These are phyloP conservation scores for Boletus vinaceobasis DNA, from an alignment of 768 basidiomycete genomes.

Conservation along the genomic window DNA sequence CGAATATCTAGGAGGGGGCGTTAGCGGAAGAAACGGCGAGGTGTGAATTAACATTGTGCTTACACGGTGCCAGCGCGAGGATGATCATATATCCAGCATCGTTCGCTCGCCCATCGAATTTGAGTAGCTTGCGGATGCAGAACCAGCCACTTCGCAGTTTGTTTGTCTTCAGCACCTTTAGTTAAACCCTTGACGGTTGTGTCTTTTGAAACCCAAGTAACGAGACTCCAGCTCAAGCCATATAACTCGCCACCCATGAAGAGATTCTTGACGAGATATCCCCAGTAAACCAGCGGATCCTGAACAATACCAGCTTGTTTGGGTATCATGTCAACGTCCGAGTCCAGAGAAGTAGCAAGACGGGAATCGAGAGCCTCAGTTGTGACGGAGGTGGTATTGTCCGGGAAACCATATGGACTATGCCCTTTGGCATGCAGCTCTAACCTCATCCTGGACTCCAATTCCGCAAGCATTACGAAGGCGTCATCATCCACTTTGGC, in stretches of 20 bases:
- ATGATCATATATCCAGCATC: conserved; percentile 98
- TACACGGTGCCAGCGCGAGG: conserved; percentile 92
- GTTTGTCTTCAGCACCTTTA: conserved; percentile 89
- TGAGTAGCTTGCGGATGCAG: conserved; percentile 74
- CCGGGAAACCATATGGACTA: conserved; percentile 19
- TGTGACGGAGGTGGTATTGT: conserved; percentile 5
- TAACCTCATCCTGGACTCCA: conserved; percentile 84
- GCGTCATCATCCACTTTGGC: conserved; percentile 95
- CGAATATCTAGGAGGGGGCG: conserved; percentile 60
- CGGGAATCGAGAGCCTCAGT: neutral
- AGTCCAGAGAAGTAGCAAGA: neutral
- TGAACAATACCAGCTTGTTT: conserved; percentile 18
- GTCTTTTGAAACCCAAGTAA: conserved; percentile 82
- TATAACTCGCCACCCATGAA: conserved; percentile 98
- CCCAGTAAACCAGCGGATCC: conserved; percentile 84
- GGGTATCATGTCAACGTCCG: neutral
- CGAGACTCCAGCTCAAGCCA: conserved; percentile 83
- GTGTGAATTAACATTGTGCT: conserved; percentile 28
- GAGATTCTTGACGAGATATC: conserved; percentile 83
- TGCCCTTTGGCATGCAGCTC: conserved; percentile 54
- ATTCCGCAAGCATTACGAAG: conserved; percentile 91
- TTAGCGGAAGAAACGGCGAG: conserved; percentile 5
- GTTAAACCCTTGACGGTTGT: conserved; percentile 61
- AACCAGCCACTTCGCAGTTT: conserved; percentile 89
- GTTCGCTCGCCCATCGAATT: conserved; percentile 87